Evolutionary conservation across 75 land plant genomes (phyloP), one percentile per base, ranked within the genome.

Genomic region (Adiantum capillusveneris): DNA sequence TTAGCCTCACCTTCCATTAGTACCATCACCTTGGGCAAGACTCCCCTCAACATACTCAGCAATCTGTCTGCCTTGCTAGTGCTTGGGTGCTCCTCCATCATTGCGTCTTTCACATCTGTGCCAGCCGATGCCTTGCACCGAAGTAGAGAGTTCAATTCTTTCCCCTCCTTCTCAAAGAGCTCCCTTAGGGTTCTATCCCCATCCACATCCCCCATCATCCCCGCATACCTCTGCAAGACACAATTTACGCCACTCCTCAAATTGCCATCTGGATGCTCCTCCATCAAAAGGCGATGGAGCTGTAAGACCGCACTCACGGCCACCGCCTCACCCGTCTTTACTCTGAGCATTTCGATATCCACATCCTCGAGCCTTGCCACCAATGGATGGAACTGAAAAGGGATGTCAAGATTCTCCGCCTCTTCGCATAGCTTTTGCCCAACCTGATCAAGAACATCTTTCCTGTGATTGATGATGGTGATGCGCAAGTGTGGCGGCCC

Each of bases 1-100:
- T 81, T 76, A 17, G 96, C 96, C 52, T 90, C 96, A 50, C 86
- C 91, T 75, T 90, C 96, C 27, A 81, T 87, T 17, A 90, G 56
- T 17, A 91, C 84, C 58, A 90, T 62, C 29, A 90, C 79, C 56
- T 64, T 73, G 44, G 96, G 96, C 57, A 61, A 71, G 44, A 90
- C 62, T 2, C 68, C 62, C 13, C 59, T 55, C 20, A 90, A 63
- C 36, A 67, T 74, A 2, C 56, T 20, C n/a, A 90, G 71, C 0
- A 90, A 85, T 20, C 68, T 75, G 50, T 86, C 84, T 19, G 83
- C 66, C 17, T 77, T 75, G 7, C 50, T 21, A 46, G 22, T 6
- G 12, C 2, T 6, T 21, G 50, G 50, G 7, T 9, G 7, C 37
- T 34, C 7, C 9, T 3, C 37, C 37, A 34, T 9, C n/a, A n/a